Evolutionary conservation across 2,329 filamentous ascomycete species (phyloP).

Genomic region (Fusarium palustre): DNA sequence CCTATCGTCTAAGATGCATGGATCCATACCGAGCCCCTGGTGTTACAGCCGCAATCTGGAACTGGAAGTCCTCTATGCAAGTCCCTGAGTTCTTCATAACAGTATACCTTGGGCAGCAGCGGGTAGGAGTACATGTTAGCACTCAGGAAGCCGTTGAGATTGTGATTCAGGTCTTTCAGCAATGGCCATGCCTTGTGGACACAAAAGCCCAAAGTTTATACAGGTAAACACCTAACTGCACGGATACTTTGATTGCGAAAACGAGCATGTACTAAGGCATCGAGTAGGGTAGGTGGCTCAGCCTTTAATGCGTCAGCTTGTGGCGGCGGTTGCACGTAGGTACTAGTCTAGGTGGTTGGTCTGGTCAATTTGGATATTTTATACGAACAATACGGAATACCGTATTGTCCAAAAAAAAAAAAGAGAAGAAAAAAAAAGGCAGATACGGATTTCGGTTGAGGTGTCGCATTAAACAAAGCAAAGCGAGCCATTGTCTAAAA

Average conservation of each 20-base stretch:
- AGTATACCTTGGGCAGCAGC: neutral
- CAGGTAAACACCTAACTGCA: neutral
- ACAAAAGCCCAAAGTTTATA: neutral
- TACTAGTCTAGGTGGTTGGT: conserved; percentile 4
- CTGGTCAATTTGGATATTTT: too few relatives aligned
- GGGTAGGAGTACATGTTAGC: neutral
- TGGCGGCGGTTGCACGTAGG: conserved; percentile 41
- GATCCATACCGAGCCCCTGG: conserved; percentile 27
- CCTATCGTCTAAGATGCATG: conserved; percentile 22
- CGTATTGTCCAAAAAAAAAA: too few relatives aligned
- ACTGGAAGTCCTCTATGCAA: conserved; percentile 19
- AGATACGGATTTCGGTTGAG: conserved; percentile 4
- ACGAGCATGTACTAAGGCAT: neutral
- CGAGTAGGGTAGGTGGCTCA: conserved; percentile 41
- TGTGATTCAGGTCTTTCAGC: neutral
- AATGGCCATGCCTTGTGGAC: neutral
- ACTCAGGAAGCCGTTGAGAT: neutral
- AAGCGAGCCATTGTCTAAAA: conserved; percentile 7
- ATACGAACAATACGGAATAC: too few relatives aligned
- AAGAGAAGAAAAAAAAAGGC: too few relatives aligned
- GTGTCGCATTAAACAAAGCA: conserved; percentile 9
- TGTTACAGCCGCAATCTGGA: conserved; percentile 32
- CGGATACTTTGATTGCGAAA: neutral
- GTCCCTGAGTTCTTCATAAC: conserved; percentile 23
- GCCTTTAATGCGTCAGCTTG: conserved; percentile 44